Base-by-base conservation (phyloP, 352 stramenopile species). In the Elongisporangium anandrum region DNA sequence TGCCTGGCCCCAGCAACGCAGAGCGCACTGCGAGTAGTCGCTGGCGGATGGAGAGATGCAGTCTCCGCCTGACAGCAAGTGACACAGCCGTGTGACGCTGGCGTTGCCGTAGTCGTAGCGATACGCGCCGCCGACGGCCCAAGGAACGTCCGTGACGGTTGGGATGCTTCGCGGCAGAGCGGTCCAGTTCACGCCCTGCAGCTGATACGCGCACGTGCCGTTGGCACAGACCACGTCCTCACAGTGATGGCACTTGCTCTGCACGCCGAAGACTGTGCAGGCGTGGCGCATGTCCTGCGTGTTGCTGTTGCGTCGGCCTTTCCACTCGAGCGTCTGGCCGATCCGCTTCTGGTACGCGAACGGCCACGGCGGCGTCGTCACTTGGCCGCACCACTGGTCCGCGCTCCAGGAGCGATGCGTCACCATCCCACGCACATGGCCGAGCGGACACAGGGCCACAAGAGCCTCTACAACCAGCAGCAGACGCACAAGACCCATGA, bases 171-270 rank as follows among this genome's bases (percentile, higher is more conserved):
- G 85, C 21, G 75, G 85, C 61, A 87, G 60, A 59, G 56, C 56
- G 1, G 57, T 61, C 80, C 77, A 94, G 47, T 72, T 60, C 21
- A 98, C 71, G 19, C 96, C 96, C 61, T 99, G 96, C 15, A 99
- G 66, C 70, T 99, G 96, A 64, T 95, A 96, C 12, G 75, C 66
- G 66, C 95, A 98, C 20, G 58, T 73, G 34, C 77, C 52, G 17
- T 63, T 60, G 38, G 75, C 84, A 62, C 95, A 98, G 4, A 60
- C 70, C 55, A 98, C 95, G 24, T 94, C 70, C 50, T 95, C 78
- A 60, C 96, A 99, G 26, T 92, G 71, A 57, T 98, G 94, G 66
- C 96, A 99, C 70, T 98, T 98, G 68, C 79, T 96, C 56, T 88
- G 73, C 7, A 97, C 90, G 26, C 96, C 96, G 6, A 87, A 86